These are phyloP conservation scores for Fusarium nanum DNA, from an alignment of 2,329 filamentous ascomycete genomes.

Conservation along the genomic window DNA sequence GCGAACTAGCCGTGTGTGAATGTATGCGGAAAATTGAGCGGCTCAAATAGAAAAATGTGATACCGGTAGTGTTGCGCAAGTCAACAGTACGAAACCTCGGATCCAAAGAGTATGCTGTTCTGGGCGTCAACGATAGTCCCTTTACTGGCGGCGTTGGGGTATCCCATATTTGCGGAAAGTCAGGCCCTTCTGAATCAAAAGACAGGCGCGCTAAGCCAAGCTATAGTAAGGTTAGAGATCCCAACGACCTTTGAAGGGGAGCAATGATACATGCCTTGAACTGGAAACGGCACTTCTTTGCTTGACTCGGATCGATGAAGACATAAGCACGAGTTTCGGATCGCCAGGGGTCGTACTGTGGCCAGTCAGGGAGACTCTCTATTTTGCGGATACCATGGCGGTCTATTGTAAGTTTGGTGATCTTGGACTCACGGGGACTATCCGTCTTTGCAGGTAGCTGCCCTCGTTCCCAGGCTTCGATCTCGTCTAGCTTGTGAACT, in stretches of 20 bases:
- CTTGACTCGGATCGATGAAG: neutral
- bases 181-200: neutral
- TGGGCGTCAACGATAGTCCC: neutral
- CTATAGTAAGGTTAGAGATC: neutral
- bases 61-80: neutral
- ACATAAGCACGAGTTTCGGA: neutral
- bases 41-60: neutral
- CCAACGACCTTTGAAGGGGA: neutral
- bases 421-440: neutral
- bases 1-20: neutral
- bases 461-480: neutral
- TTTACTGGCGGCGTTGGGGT: neutral
- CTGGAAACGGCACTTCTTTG: neutral
- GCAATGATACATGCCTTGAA: neutral
- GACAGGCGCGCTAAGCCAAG: neutral
- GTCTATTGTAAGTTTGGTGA: neutral
- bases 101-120: neutral
- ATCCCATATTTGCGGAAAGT: neutral
- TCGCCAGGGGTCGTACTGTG: neutral
- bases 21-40: neutral
- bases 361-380: neutral
- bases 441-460: neutral
- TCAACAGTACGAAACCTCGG: neutral
- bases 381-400: neutral
- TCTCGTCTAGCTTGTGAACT: neutral